These are phyloP conservation scores for Eucalyptus grandis DNA, from an alignment of 345 rosid species.

Conservation along the genomic window DNA sequence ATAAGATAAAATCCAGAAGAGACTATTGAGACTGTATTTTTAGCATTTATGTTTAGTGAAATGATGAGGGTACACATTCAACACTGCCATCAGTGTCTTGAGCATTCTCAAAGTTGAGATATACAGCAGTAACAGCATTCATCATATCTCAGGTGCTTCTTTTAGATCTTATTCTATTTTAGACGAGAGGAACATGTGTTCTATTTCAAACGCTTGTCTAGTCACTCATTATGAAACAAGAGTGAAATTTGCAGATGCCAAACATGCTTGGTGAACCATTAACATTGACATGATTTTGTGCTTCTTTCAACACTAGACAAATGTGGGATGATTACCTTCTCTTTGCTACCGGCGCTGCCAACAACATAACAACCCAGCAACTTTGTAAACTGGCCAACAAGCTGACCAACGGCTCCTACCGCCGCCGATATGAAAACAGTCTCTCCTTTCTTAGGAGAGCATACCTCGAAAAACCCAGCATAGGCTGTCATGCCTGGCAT, in stretches of 20 bases:
- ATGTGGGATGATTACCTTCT: neutral
- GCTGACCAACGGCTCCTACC: neutral
- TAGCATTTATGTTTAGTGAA: neutral
- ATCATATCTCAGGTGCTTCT: neutral
- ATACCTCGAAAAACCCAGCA: neutral
- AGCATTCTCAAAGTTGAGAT: neutral
- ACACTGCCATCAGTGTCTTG: neutral
- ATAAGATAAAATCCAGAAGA: neutral
- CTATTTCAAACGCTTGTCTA: neutral
- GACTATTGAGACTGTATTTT: neutral
- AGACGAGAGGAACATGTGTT: neutral
- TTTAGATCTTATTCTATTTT: neutral
- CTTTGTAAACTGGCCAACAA: neutral
- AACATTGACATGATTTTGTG: neutral
- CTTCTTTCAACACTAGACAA: neutral
- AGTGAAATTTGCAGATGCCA: neutral
- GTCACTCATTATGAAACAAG: neutral
- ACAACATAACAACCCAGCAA: neutral
- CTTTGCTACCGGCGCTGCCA: neutral
- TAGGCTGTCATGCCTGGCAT: neutral
- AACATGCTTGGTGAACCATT: neutral
- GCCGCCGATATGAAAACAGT: neutral
- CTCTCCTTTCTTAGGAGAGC: neutral
- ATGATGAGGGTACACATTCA: neutral
- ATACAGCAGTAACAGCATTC: neutral